Evolutionary conservation across 2,329 filamentous ascomycete species (phyloP).

Genomic region (Xylariaceae sp.): DNA sequence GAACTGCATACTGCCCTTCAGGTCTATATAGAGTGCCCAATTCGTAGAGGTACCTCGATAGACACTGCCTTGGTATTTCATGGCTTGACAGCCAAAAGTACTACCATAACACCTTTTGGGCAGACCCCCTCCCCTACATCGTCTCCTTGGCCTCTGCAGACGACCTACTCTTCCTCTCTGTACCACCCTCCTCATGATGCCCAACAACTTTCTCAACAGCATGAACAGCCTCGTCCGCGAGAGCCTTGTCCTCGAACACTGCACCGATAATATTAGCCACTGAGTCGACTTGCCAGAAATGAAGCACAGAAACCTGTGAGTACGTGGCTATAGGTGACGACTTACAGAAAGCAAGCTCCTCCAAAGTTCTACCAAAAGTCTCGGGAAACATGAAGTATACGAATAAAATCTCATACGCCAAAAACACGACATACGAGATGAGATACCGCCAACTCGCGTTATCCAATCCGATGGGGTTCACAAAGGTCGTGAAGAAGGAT

Average conservation of each 20-base stretch:
- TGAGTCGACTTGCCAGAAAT: constrained; percentile 9
- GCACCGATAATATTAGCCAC: background rate
- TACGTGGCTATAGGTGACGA: constrained; percentile 2
- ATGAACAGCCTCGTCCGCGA: constrained; percentile 35
- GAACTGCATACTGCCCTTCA: too few species aligned
- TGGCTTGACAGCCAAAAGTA: too few species aligned
- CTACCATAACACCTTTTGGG: too few species aligned
- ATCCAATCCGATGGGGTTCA: constrained; percentile 41
- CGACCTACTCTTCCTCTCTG: background rate
- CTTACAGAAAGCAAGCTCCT: constrained; percentile 54
- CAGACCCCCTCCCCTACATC: too few species aligned
- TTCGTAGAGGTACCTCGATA: too few species aligned
- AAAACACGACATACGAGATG: constrained; percentile 41
- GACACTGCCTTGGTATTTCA: too few species aligned
- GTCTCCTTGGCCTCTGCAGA: background rate
- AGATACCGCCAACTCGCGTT: constrained; percentile 40
- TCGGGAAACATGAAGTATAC: constrained; percentile 84
- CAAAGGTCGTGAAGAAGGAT: constrained; percentile 41
- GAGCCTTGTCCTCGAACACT: constrained; percentile 39
- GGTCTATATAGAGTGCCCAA: too few species aligned
- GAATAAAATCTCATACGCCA: constrained; percentile 40
- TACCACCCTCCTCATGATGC: constrained; percentile 13
- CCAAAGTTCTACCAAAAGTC: constrained; percentile 74
- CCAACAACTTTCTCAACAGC: constrained; percentile 37
- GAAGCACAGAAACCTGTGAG: background rate